Evolutionary conservation across 2,329 filamentous ascomycete species (phyloP).

Genomic region (Fusarium camptoceras): DNA sequence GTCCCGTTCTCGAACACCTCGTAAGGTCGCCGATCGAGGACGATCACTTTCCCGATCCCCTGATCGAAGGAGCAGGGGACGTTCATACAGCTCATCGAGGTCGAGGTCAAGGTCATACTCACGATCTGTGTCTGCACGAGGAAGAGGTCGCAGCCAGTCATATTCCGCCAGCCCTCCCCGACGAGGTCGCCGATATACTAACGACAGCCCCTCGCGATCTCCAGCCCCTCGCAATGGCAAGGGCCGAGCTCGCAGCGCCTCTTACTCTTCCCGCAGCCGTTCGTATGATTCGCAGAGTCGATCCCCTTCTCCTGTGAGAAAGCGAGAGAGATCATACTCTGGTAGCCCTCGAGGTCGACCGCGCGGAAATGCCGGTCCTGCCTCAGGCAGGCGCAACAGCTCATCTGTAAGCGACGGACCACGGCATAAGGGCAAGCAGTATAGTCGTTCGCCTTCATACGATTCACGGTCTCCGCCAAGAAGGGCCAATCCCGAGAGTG

Average conservation of each 20-base stretch:
- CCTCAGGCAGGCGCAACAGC: constrained; percentile 48
- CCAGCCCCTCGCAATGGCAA: constrained; percentile 47
- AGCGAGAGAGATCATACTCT: constrained; percentile 36
- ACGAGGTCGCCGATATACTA: constrained; percentile 41
- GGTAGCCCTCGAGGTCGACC: constrained; percentile 44
- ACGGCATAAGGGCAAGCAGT: constrained; percentile 39
- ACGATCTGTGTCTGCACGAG: constrained; percentile 52
- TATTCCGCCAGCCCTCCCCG: constrained; percentile 50
- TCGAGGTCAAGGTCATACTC: constrained; percentile 61
- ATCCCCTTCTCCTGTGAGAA: constrained; percentile 40
- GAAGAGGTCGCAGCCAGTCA: constrained; percentile 42
- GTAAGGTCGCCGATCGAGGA: constrained; percentile 42
- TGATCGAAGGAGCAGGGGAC: constrained; percentile 41
- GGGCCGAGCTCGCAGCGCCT: constrained; percentile 45
- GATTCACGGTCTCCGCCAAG: constrained; percentile 47
- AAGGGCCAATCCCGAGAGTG: constrained; percentile 34
- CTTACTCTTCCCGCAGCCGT: constrained; percentile 49
- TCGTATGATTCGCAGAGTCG: constrained; percentile 43
- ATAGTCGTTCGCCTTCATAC: constrained; percentile 50
- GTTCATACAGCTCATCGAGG: constrained; percentile 48
- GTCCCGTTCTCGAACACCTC: constrained; percentile 58
- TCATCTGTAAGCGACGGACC: constrained; percentile 50
- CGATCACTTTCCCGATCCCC: constrained; percentile 49
- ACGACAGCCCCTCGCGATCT: constrained; percentile 47
- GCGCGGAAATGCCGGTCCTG: constrained; percentile 31